Conservation (phyloP, 805 yeast genomes). For the Sporopachydermia lactativora region DNA sequence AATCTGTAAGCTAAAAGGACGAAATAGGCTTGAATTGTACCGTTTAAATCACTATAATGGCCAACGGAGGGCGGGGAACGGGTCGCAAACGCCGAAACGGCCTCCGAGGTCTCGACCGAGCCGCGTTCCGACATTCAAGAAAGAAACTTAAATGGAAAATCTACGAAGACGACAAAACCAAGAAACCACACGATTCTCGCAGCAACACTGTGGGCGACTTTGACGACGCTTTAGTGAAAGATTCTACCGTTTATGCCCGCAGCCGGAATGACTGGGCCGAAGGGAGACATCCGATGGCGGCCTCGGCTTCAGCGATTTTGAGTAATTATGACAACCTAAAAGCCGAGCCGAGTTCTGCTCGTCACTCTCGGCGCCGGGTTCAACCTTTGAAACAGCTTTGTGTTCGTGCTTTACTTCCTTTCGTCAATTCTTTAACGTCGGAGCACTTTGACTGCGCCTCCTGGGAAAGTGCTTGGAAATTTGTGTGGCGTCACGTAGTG, state of each 20-base stretch:
- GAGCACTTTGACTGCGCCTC: not conserved
- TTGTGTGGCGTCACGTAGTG: not conserved
- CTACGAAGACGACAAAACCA: slow-evolving; percentile 5
- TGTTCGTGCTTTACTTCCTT: not conserved
- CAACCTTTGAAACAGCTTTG: not conserved
- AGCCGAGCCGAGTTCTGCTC: not conserved
- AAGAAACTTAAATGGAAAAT: slow-evolving; percentile 2
- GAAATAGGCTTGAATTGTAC: too few relatives aligned
- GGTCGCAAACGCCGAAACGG: too few relatives aligned
- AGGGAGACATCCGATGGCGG: not conserved
- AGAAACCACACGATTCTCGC: not conserved
- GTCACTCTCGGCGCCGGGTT: not conserved
- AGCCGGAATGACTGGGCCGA: not conserved
- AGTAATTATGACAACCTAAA: too few relatives aligned
- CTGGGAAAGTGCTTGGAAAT: not conserved
- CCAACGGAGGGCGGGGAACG: too few relatives aligned
- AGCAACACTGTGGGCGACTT: not conserved
- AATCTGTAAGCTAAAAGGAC: too few relatives aligned
- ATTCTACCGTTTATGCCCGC: not conserved
- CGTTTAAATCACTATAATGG: too few relatives aligned
- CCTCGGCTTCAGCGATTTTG: too few relatives aligned
- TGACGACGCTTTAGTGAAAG: not conserved
- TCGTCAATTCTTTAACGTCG: not conserved
- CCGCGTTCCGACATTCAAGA: not conserved
- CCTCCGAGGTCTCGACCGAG: not conserved